Base-by-base conservation (phyloP, 805 yeast genomes). In the Hanseniaspora vineae region DNA sequence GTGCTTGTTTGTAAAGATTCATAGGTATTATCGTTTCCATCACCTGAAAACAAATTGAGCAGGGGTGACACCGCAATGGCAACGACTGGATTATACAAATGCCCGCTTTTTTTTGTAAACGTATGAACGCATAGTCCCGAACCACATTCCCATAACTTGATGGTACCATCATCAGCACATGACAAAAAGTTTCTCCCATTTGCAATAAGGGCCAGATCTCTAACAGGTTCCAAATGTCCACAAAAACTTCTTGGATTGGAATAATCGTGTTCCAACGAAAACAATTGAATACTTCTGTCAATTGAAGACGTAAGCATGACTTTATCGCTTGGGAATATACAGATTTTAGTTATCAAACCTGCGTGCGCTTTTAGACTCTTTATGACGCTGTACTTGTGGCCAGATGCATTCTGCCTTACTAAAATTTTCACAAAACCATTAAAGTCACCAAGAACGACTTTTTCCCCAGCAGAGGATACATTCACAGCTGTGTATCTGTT, bases 131-230 rank as follows among this genome's bases (percentile, higher is more conserved):
- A 55, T 17, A 55, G 46, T 1, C 81, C 86, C 1, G 72, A 56
- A 0, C 84, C 80, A 58, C 86, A 76, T 54, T 83, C 90, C 89
- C 88, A 84, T 35, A 85, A 56, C 42, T 65, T 68, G 1, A 81
- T 66, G 0, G 74, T 56, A 0, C 85, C 85, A 58, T 78, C 84
- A 4, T 52, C 46, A 6, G 77, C 71, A 11, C 78, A 65, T 6
- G 81, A 72, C 17, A 81, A 51, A 50, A 85, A 66, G 56, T 84
- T 83, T 39, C 90, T 65, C 1, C 95, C 94, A 15, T 75, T 64
- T 0, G 78, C 88, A 17, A 84, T 64, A 51, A 81, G 54, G 2
- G 61, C 69, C 2, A 76, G 50, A 51, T 69, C 81, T 2, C 76
- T 73, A 12, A 81, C 66, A 13, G 70, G 62, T 2, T 61, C 61